Evolutionary conservation across 495 filamentous ascomycete species (phyloP), one percentile per base, ranked within the genome.

Genomic region (Rostrohypoxylon terebratum): DNA sequence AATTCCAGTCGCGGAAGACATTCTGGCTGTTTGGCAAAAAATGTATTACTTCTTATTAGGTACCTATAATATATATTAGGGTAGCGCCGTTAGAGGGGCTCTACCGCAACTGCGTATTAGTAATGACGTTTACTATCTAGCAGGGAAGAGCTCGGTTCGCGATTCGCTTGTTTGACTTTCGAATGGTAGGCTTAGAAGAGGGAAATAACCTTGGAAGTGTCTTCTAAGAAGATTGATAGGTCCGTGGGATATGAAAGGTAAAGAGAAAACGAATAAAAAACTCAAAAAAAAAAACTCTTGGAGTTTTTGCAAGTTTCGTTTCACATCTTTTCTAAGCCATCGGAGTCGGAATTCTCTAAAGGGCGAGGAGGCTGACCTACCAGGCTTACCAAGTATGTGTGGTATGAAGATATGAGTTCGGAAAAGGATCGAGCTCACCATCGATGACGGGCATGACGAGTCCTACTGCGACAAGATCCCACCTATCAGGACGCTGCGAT

Each of bases 1-100:
- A 28, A 86, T 85, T 63, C 85, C 86, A 23, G 87, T 86, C 44
- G 85, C 84, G 34, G 87, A 88, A 11, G 87, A 82, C 87, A 89
- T 89, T 40, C 38, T 81, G 73, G 68, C 42, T 28, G 28, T 28
- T 28, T 28, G 28, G 28, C 2, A 28, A 28, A 28, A 28, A 28
- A 28, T 42, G 55, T 44, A 57, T 68, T 53, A 2, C 31, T 53
- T 53, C 31, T 53, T 28, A 8, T 31, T 53, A n/a, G n/a, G n/a
- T n/a, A n/a, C n/a, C n/a, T n/a, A n/a, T n/a, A n/a, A n/a, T n/a
- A n/a, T n/a, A 28, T 74, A 69, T 59, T 54, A 65, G 51, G 10
- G 62, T 54, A 51, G 66, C 69, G 59, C 55, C 36, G 21, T 40
- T 21, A 21, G 16, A 38, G 4, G 23, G 68, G 62, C 16, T 72